Percentiles rank a stretch among this genome's conserved stretches.
Evolutionary conservation across 169 alveolate genomes (phyloP).

Genomic region (Cyclospora cayetanensis): DNA sequence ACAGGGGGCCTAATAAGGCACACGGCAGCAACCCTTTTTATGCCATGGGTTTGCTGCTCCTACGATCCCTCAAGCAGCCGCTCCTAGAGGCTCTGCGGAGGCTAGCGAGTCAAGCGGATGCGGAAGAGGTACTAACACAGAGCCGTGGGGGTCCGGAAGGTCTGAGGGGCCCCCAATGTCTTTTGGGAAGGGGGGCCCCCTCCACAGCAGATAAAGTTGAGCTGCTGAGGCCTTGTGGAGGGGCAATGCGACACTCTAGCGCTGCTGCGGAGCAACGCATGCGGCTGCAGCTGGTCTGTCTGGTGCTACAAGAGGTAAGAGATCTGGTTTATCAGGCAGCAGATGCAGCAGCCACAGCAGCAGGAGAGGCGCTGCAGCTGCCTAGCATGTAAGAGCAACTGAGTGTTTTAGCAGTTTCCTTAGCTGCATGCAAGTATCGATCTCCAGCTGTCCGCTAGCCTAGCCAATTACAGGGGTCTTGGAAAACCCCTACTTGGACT

Average conservation of each 20-base stretch:
- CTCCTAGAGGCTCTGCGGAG: slow-evolving; percentile 37
- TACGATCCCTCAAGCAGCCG: not conserved
- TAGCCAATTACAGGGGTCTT: too few relatives aligned
- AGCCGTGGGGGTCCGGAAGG: not conserved
- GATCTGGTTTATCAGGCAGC: not conserved
- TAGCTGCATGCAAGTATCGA: too few relatives aligned
- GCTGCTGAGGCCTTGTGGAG: not conserved
- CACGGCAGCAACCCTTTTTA: not conserved
- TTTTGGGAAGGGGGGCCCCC: slow-evolving; percentile 24
- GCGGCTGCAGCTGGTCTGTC: slow-evolving; percentile 12
- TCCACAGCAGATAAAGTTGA: slow-evolving; percentile 28
- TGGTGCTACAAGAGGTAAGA: slow-evolving; percentile 31
- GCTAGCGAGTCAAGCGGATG: slow-evolving; percentile 30
- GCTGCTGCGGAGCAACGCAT: slow-evolving; percentile 19
- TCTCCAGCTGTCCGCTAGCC: too few relatives aligned
- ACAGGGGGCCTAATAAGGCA: too few relatives aligned
- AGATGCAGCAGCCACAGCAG: not conserved
- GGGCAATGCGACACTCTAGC: not conserved
- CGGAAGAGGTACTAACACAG: slow-evolving; percentile 35
- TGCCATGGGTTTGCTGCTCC: slow-evolving; percentile 37
- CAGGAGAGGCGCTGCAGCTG: not conserved
- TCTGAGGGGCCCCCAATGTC: not conserved
- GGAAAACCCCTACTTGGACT: too few relatives aligned
- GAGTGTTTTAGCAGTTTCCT: too few relatives aligned
- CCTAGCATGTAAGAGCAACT: not conserved